Conservation (phyloP, 768 basidiomycete genomes). For the Boletales sp. region DNA sequence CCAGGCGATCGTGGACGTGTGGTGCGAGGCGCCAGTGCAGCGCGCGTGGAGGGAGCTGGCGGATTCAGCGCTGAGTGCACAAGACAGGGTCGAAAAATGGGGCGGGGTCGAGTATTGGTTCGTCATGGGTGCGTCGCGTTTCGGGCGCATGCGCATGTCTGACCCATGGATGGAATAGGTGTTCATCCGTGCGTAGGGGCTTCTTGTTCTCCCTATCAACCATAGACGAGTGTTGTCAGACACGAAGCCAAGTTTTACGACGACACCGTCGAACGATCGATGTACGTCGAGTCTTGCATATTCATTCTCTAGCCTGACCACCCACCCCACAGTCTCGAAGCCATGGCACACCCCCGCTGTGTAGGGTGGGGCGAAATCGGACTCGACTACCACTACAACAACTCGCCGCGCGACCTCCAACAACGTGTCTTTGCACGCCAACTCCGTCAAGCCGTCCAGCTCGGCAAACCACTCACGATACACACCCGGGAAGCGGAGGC, state of each 20-base stretch:
- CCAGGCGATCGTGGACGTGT: constrained; percentile 76
- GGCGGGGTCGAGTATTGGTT: constrained; percentile 76
- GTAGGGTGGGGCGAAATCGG: constrained; percentile 91
- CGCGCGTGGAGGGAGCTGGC: constrained; percentile 66
- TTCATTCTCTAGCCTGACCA: not conserved
- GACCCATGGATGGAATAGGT: constrained; percentile 29
- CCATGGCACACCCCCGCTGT: constrained; percentile 76
- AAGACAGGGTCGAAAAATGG: constrained; percentile 53
- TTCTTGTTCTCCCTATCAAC: not conserved
- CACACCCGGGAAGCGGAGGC: constrained; percentile 85
- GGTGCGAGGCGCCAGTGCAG: constrained; percentile 79
- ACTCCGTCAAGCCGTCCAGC: constrained; percentile 59
- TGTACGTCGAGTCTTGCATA: constrained; percentile 39
- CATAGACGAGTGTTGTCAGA: constrained; percentile 29
- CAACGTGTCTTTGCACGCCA: constrained; percentile 64
- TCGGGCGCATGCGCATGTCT: too few species aligned
- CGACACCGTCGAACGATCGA: constrained; percentile 62
- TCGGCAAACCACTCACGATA: constrained; percentile 78
- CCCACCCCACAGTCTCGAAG: constrained; percentile 49
- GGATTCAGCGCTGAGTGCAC: constrained; percentile 55
- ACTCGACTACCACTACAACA: constrained; percentile 81
- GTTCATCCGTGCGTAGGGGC: constrained; percentile 61
- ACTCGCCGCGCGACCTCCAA: constrained; percentile 69
- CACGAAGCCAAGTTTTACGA: constrained; percentile 71
- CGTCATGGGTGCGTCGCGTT: constrained; percentile 57